phyloP scores from a whole-genome alignment of 495 filamentous ascomycete genomes.

The Talaromyces wortmannii region DNA sequence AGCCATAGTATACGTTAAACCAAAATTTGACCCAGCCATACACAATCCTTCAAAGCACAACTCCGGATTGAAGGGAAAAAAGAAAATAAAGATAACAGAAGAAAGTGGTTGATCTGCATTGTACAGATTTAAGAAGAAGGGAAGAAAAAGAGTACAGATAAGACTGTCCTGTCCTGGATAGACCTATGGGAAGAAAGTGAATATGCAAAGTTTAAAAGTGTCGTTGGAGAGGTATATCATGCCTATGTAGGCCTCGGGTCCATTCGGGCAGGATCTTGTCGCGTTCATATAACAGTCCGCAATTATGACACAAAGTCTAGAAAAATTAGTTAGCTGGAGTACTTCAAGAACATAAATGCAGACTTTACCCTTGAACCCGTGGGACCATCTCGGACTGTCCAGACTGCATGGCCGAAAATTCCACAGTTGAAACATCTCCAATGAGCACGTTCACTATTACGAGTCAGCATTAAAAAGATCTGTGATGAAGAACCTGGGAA shows the following conservation, averaged over 20 bases:
- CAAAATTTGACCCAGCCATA: slow-evolving; percentile 4
- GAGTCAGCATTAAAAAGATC: slow-evolving; percentile 4
- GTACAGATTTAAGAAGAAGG: neutral
- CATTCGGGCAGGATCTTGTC: slow-evolving; percentile 79
- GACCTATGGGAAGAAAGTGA: neutral
- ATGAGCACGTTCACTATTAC: slow-evolving; percentile 60
- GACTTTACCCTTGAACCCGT: slow-evolving; percentile 66
- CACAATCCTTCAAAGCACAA: neutral
- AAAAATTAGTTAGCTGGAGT: slow-evolving; percentile 7
- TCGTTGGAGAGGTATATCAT: slow-evolving; percentile 41
- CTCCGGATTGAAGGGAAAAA: neutral
- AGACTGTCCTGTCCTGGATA: neutral
- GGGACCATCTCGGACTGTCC: slow-evolving; percentile 92
- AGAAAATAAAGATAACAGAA: neutral
- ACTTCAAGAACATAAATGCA: neutral
- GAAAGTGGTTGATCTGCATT: neutral
- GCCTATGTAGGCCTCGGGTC: slow-evolving; percentile 69
- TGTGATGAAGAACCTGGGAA: neutral
- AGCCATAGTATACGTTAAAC: neutral
- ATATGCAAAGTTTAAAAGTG: slow-evolving; percentile 2
- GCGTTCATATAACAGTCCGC: slow-evolving; percentile 81
- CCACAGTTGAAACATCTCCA: slow-evolving; percentile 92
- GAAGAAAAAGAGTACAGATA: neutral
- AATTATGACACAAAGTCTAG: slow-evolving; percentile 91
- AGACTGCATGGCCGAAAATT: slow-evolving; percentile 83